Percentiles rank a stretch among this genome's conserved stretches.
These are phyloP conservation scores for Phylloporus rhodoxanthus DNA, from an alignment of 768 basidiomycete species.

Conservation along the genomic window DNA sequence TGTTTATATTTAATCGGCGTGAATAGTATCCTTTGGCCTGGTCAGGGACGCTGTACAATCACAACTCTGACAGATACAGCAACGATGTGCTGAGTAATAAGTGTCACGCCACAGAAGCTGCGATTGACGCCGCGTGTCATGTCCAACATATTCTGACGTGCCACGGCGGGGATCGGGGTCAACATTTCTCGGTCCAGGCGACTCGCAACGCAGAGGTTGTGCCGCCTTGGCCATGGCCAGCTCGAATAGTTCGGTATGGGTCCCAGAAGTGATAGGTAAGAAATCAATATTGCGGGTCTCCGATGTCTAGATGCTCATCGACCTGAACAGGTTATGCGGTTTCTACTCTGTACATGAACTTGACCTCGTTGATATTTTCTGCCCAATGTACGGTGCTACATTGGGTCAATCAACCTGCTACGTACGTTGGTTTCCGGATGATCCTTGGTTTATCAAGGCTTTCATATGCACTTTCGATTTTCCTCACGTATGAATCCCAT, in stretches of 20 bases:
- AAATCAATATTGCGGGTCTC: too few species aligned
- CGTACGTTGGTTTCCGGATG: constrained; percentile 8
- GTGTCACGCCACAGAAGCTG: too few species aligned
- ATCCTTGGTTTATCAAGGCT: constrained; percentile 1
- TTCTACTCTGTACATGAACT: constrained; percentile 2
- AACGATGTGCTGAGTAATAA: too few species aligned
- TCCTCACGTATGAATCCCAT: not conserved
- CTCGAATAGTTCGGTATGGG: not conserved
- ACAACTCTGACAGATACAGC: too few species aligned
- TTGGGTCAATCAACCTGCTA: constrained; percentile 10
- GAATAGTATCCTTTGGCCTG: too few species aligned
- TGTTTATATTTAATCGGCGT: too few species aligned
- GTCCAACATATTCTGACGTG: too few species aligned
- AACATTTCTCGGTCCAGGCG: not conserved
- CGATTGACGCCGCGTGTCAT: too few species aligned
- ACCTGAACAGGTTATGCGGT: constrained; percentile 1
- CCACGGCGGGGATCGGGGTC: not conserved
- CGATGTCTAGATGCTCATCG: not conserved
- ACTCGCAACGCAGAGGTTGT: not conserved
- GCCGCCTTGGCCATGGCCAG: not conserved
- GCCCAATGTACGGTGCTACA: constrained; percentile 12
- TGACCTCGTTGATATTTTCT: not conserved
- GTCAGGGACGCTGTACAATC: too few species aligned
- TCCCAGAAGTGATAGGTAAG: constrained; percentile 5
- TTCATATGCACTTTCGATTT: not conserved